Conservation (phyloP, 768 basidiomycete species). For the Pisolithus sp. region DNA sequence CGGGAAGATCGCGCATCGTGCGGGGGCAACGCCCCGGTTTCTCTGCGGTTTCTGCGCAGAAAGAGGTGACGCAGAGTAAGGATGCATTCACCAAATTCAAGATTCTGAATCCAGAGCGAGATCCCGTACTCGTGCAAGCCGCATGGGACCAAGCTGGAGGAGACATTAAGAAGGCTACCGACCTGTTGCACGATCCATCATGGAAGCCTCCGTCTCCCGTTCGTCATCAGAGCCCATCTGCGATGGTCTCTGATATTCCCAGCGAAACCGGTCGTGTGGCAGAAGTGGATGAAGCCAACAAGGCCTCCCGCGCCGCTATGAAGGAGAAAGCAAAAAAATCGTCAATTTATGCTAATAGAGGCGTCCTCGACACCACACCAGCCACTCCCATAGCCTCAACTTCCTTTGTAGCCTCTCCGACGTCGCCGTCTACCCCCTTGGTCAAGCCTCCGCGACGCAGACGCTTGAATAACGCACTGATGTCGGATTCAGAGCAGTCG, state of each 20-base stretch:
- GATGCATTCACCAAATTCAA: conserved; percentile 49
- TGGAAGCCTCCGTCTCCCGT: conserved; percentile 40
- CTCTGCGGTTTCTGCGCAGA: conserved; percentile 25
- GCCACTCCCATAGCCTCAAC: conserved; percentile 34
- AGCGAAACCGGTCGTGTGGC: conserved; percentile 53
- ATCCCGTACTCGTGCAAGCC: conserved; percentile 39
- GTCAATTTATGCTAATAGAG: conserved; percentile 71
- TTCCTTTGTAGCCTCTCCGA: conserved; percentile 21
- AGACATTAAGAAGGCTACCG: conserved; percentile 55
- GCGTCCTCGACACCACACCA: conserved; percentile 41
- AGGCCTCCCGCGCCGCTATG: conserved; percentile 55
- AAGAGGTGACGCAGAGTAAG: conserved; percentile 14
- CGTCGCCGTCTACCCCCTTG: conserved; percentile 22
- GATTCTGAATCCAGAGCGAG: conserved; percentile 49
- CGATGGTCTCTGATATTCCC: conserved; percentile 13
- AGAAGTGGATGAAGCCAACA: conserved; percentile 68
- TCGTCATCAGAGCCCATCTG: conserved; percentile 13
- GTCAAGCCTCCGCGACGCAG: conserved; percentile 38
- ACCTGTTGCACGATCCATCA: conserved; percentile 46
- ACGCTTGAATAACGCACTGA: conserved; percentile 52
- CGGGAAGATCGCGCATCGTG: conserved; percentile 41
- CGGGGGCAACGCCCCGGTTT: conserved; percentile 37
- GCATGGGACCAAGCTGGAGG: conserved; percentile 62
- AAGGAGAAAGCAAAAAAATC: conserved; percentile 78
- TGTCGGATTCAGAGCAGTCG: conserved; percentile 55